phyloP scores from a whole-genome alignment of 352 stramenopile genomes.

The Phytophthora pini region DNA sequence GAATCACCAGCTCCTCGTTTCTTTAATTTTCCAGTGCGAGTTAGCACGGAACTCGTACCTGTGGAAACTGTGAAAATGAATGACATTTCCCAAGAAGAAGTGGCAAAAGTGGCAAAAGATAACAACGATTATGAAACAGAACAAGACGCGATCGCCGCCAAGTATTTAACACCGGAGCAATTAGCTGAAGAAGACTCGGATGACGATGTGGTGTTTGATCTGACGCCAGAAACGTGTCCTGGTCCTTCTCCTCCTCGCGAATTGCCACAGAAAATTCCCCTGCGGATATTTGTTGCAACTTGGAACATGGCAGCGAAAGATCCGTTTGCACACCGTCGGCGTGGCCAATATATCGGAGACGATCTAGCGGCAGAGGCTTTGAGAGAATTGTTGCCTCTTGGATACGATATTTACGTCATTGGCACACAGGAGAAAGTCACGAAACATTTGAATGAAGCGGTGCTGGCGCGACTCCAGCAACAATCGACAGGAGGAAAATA shows the following conservation, averaged over 20 bases:
- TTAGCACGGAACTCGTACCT: neutral
- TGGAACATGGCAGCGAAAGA: conserved; percentile 85
- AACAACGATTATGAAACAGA: neutral
- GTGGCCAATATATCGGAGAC: conserved; percentile 57
- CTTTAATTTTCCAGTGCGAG: conserved; percentile 5
- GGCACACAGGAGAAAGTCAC: conserved; percentile 77
- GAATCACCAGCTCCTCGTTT: neutral
- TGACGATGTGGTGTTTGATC: conserved; percentile 36
- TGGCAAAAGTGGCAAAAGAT: neutral
- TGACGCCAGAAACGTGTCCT: conserved; percentile 45
- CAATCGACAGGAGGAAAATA: conserved; percentile 24
- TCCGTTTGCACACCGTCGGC: conserved; percentile 46
- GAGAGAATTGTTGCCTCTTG: conserved; percentile 53
- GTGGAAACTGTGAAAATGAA: neutral
- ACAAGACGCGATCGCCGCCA: neutral
- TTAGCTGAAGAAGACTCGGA: conserved; percentile 28
- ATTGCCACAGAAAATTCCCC: conserved; percentile 5
- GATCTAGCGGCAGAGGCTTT: conserved; percentile 42
- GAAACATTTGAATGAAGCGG: conserved; percentile 61
- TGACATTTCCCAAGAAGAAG: neutral
- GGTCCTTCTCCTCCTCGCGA: conserved; percentile 12
- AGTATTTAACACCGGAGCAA: conserved; percentile 5
- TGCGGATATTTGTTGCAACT: conserved; percentile 71
- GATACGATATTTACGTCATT: conserved; percentile 82
- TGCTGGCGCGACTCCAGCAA: conserved; percentile 55